Evolutionary conservation across 441 rosid genomes (phyloP).

Genomic region (Sinapis alba): DNA sequence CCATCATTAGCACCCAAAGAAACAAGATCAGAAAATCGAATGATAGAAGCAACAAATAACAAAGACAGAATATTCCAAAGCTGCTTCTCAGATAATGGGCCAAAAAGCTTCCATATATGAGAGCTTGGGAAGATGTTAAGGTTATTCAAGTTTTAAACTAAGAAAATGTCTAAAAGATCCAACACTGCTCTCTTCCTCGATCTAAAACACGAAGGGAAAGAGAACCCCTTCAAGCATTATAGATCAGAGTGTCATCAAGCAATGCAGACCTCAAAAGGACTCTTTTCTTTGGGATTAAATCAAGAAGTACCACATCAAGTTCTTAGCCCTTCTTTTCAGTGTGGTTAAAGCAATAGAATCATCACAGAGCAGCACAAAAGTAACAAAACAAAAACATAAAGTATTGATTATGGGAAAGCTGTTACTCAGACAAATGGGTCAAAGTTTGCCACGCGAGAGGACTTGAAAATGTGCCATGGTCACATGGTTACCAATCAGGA

Average conservation of each 20-base stretch:
- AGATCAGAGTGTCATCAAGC: slow-evolving; percentile 24
- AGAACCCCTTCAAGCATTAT: slow-evolving; percentile 6
- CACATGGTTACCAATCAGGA: slow-evolving; percentile 9
- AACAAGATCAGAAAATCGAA: not conserved
- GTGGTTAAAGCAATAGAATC: slow-evolving; percentile 38
- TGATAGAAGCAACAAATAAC: not conserved
- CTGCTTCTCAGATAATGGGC: slow-evolving; percentile 36
- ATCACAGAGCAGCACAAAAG: slow-evolving; percentile 25
- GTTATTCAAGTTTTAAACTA: slow-evolving; percentile 26
- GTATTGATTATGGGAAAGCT: not conserved
- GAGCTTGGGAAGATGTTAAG: slow-evolving; percentile 4
- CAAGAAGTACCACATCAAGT: slow-evolving; percentile 16
- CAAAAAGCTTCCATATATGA: slow-evolving; percentile 25
- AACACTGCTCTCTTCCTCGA: slow-evolving; percentile 7
- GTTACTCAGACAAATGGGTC: slow-evolving; percentile 37
- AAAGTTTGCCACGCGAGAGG: slow-evolving; percentile 22
- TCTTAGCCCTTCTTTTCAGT: slow-evolving; percentile 23
- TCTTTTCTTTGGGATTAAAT: not conserved
- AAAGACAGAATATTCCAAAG: not conserved
- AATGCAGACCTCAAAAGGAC: slow-evolving; percentile 7
- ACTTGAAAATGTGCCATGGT: not conserved
- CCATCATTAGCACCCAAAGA: not conserved
- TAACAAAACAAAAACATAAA: not conserved
- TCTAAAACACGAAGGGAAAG: slow-evolving; percentile 20
- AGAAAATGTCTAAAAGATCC: slow-evolving; percentile 9